phyloP scores from a whole-genome alignment of 768 basidiomycete species.

The Mycena belliarum region DNA sequence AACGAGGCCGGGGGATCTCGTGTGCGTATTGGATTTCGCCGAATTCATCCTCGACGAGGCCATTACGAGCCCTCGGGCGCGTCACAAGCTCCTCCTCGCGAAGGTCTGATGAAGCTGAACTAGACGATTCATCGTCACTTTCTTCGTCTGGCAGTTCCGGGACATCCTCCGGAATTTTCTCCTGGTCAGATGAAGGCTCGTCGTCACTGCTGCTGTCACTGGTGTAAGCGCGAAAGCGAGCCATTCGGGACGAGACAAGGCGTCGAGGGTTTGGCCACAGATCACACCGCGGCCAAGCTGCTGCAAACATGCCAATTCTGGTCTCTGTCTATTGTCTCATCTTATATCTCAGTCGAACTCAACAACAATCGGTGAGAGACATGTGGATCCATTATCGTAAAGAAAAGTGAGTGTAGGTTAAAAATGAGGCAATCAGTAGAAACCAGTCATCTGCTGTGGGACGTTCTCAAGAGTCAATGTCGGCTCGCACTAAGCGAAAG shows the following conservation, averaged over 20 bases:
- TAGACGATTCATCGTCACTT: constrained; percentile 36
- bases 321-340: too few relatives aligned
- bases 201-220: constrained; percentile 62
- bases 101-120: constrained; percentile 44
- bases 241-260: constrained; percentile 39
- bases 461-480: neutral
- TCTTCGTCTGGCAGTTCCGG: constrained; percentile 31
- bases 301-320: neutral
- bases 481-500: neutral
- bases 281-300: constrained; percentile 3
- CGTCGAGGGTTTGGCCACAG: neutral
- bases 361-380: neutral
- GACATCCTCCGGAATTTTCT: constrained; percentile 33
- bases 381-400: constrained; percentile 17
- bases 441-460: constrained; percentile 13
- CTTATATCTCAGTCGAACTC: too few relatives aligned
- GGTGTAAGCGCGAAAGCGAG: constrained; percentile 66
- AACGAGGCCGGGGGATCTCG: constrained; percentile 39
- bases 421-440: constrained; percentile 15
- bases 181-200: constrained; percentile 24
- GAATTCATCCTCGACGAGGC: constrained; percentile 56
- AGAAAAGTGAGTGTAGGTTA: constrained; percentile 13
- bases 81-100: constrained; percentile 50
- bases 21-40: constrained; percentile 49
- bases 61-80: constrained; percentile 37